A percentile compares a stretch with the other conserved stretches of the same genome.
Evolutionary conservation across 805 yeast genomes (phyloP).

Genomic region (Pichia nanzhaoensis): DNA sequence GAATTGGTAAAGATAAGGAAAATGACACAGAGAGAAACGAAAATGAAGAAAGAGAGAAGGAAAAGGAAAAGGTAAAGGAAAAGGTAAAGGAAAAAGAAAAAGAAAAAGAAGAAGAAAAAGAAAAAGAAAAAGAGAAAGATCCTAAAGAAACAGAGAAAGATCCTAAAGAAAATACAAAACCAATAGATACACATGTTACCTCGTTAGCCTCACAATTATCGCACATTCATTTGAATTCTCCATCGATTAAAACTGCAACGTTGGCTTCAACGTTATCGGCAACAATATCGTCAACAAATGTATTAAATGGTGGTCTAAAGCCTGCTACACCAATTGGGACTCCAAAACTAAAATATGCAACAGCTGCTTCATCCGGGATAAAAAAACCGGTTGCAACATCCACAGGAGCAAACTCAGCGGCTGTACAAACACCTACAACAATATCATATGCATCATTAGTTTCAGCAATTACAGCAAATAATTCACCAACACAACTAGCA

Average conservation of each 20-base stretch:
- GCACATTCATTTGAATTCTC: conserved; percentile 16
- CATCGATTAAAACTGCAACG: conserved; percentile 13
- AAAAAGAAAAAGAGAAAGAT: not conserved
- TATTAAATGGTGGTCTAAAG: conserved; percentile 16
- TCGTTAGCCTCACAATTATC: conserved; percentile 11
- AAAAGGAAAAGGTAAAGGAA: not conserved
- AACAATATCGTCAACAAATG: conserved; percentile 6
- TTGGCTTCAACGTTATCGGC: conserved; percentile 10
- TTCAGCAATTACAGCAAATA: conserved; percentile 5
- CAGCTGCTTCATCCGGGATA: conserved; percentile 26
- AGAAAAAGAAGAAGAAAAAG: too few species aligned
- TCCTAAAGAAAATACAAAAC: not conserved
- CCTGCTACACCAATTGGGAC: conserved; percentile 30
- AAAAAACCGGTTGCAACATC: conserved; percentile 11
- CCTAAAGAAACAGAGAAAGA: not conserved
- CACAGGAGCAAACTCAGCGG: too few species aligned
- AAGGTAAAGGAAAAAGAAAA: too few species aligned
- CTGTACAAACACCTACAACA: conserved; percentile 6
- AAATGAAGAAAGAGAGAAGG: not conserved
- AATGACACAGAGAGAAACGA: not conserved
- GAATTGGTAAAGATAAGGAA: not conserved
- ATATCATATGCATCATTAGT: conserved; percentile 13
- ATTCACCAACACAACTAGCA: not conserved
- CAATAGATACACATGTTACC: not conserved
- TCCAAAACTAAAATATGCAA: conserved; percentile 35